Conservation (phyloP, 148 eudicot genomes). For the Spergularia bocconei region DNA sequence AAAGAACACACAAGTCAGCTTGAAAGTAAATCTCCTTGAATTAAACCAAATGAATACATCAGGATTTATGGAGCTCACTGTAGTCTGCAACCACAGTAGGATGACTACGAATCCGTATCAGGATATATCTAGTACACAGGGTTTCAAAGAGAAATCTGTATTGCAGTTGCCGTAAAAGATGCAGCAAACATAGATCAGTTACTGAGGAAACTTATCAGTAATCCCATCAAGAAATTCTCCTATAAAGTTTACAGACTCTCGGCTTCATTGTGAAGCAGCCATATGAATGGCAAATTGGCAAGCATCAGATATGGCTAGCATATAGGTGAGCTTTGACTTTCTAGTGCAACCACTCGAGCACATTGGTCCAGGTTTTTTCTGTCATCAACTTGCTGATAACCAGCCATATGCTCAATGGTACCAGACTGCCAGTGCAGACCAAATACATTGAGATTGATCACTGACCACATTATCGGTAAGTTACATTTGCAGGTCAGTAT, state of each 20-base stretch:
- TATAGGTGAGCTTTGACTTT: background rate
- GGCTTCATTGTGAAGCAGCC: slow-evolving; percentile 8
- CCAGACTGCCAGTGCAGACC: too few species aligned
- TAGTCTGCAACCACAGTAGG: background rate
- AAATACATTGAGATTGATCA: background rate
- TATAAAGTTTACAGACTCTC: background rate
- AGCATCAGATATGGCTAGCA: background rate
- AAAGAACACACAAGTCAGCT: background rate
- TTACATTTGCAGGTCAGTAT: background rate
- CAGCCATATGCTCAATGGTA: too few species aligned
- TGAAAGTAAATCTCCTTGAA: background rate
- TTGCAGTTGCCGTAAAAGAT: background rate
- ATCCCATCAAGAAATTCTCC: background rate
- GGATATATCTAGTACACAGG: too few species aligned
- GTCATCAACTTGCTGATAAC: background rate
- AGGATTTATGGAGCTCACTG: background rate
- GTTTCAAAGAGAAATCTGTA: too few species aligned
- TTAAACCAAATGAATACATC: slow-evolving; percentile 10
- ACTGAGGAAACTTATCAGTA: slow-evolving; percentile 1
- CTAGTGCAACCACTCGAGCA: background rate
- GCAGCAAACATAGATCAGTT: background rate
- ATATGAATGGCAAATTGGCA: background rate
- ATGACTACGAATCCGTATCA: background rate
- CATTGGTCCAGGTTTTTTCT: background rate
- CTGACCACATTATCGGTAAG: background rate